phyloP scores from a whole-genome alignment of 257 asterid species.

The Cordia subcordata region DNA sequence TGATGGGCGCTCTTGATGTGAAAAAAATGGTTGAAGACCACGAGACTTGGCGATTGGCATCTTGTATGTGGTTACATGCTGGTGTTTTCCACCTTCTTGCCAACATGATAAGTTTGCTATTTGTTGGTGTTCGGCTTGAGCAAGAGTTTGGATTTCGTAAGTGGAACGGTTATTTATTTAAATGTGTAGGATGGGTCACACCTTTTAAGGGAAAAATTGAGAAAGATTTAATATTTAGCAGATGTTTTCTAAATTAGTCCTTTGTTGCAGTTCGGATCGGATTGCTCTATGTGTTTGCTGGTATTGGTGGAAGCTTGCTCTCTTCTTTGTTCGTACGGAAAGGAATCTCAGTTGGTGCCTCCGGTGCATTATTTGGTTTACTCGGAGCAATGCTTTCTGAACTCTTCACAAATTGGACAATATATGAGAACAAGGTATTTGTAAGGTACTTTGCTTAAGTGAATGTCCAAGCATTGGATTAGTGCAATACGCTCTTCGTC shows the following conservation, averaged over 20 bases:
- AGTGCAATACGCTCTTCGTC: too few relatives aligned
- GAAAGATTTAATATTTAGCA: not conserved
- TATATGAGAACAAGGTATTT: conserved; percentile 73
- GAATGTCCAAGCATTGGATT: too few relatives aligned
- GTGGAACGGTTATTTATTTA: not conserved
- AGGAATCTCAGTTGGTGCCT: conserved; percentile 81
- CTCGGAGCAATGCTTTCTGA: conserved; percentile 94
- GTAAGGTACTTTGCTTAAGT: not conserved
- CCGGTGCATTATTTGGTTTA: conserved; percentile 85
- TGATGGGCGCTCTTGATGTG: conserved; percentile 35
- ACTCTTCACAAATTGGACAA: conserved; percentile 73
- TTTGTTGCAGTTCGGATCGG: conserved; percentile 57
- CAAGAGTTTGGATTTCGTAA: conserved; percentile 49
- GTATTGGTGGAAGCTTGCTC: conserved; percentile 72
- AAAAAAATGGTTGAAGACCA: conserved; percentile 22
- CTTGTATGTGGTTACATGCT: conserved; percentile 48
- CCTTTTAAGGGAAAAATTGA: not conserved
- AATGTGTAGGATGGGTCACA: not conserved
- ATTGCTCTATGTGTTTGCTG: conserved; percentile 52
- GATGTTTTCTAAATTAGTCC: not conserved
- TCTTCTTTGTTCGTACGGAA: conserved; percentile 59
- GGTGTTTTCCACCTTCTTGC: conserved; percentile 48
- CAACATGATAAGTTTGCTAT: conserved; percentile 39
- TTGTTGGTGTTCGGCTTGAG: conserved; percentile 44
- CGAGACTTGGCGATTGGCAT: conserved; percentile 29